phyloP scores from a whole-genome alignment of 495 filamentous ascomycete species.

The Acidiella bohemica region DNA sequence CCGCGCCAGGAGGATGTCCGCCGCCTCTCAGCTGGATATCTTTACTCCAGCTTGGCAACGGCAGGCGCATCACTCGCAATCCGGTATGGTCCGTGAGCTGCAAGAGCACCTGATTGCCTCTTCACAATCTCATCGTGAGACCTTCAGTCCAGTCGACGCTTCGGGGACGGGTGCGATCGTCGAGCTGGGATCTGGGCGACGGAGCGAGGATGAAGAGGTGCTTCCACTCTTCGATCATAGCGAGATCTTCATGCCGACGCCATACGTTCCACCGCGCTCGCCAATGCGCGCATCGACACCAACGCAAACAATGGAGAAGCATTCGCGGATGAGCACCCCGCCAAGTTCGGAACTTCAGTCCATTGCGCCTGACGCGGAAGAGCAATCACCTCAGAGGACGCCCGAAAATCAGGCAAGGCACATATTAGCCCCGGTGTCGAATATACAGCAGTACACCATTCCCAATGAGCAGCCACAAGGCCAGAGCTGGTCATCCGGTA shows the following conservation, averaged over 20 bases:
- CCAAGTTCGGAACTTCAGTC: not conserved
- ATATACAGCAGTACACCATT: not conserved
- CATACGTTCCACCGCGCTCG: not conserved
- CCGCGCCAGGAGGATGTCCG: not conserved
- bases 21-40: constrained; percentile 1
- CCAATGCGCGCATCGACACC: constrained; percentile 2
- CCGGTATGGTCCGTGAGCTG: not conserved
- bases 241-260: constrained; percentile 14
- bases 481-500: not conserved
- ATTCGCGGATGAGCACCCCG: not conserved
- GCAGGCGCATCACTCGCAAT: not conserved
- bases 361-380: not conserved
- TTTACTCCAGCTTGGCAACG: constrained; percentile 12
- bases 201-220: constrained; percentile 5
- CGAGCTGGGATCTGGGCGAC: not conserved
- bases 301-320: not conserved
- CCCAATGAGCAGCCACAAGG: not conserved
- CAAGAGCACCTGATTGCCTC: not conserved
- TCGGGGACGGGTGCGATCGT: not conserved
- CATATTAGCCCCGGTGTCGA: not conserved
- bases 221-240: constrained; percentile 16
- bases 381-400: not conserved
- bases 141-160: not conserved
- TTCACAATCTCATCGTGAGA: not conserved
- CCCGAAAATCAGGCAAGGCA: not conserved